Evolutionary conservation across 2,329 filamentous ascomycete species (phyloP).

Genomic region (Verticillium nubilum): DNA sequence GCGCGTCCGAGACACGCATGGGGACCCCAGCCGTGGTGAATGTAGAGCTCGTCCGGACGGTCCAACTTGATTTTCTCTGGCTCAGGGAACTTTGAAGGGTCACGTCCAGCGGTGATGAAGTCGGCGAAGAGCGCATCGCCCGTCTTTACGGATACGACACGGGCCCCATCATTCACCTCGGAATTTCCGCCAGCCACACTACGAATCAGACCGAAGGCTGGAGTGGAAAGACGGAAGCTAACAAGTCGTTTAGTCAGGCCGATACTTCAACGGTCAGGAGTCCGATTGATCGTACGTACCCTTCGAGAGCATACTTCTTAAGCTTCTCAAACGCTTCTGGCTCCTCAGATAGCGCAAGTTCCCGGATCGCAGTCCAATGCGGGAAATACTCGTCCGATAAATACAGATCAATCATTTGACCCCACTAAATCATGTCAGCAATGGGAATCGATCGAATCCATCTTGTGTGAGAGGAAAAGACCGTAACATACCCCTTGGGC

Average conservation of each 20-base stretch:
- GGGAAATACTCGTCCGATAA: constrained; percentile 35
- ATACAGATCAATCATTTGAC: constrained; percentile 46
- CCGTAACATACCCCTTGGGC: constrained; percentile 29
- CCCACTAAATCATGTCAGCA: constrained; percentile 32
- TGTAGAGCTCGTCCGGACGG: constrained; percentile 43
- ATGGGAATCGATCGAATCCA: constrained; percentile 31
- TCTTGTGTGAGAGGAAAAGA: neutral
- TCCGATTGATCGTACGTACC: constrained; percentile 6
- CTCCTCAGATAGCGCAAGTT: constrained; percentile 35
- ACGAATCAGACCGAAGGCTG: constrained; percentile 42
- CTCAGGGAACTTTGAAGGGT: constrained; percentile 42
- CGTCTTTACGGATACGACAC: neutral
- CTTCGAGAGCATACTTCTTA: constrained; percentile 43
- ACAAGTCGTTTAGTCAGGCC: neutral
- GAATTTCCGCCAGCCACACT: constrained; percentile 26
- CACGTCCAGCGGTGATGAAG: constrained; percentile 41
- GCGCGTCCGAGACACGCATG: constrained; percentile 2
- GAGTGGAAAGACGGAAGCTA: constrained; percentile 38
- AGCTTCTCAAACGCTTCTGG: constrained; percentile 38
- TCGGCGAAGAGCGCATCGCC: constrained; percentile 46
- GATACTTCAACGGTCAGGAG: neutral
- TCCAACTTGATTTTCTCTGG: constrained; percentile 44
- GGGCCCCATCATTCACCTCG: constrained; percentile 24
- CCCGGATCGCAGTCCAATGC: constrained; percentile 43
- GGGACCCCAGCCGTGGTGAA: constrained; percentile 35